Evolutionary conservation across 75 land plant genomes (phyloP), one percentile per base, ranked within the genome.

Genomic region (Ceratopteris richardii): DNA sequence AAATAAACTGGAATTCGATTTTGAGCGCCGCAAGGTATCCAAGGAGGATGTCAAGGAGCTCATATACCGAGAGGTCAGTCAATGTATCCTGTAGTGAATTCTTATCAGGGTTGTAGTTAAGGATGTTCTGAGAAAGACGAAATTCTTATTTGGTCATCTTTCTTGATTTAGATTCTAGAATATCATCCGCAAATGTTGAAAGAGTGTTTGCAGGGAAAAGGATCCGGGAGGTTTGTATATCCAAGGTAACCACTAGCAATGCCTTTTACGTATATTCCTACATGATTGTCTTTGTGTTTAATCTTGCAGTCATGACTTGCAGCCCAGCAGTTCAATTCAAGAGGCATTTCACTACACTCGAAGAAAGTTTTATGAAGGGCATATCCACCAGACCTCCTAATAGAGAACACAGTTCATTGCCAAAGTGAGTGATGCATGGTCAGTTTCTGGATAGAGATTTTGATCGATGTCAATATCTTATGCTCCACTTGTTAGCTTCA

Each of bases 311-410:
- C 51, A 29, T 14, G 10, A 9, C 54, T 31, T 57, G 27, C 71
- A 85, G 98, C 77, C 90, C 95, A 56, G 98, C 90, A 60, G 98
- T 88, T 67, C 95, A 88, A 61, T 85, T 93, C 44, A 93, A 85
- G 62, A 85, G 84, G 70, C 98, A 93, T 63, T 88, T 93, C 78
- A 82, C 93, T 37, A 80, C 70, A 41, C 88, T 91, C 39, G 97
- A 91, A 73, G 97, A 52, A 14, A 52, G 25, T 52, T 52, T 3
- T 26, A 5, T 23, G 14, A 52, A 52, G 25, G 72, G 75, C 27
- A 19, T 28, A 11, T 4, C 54, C 3, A 23, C 28, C 18, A 56
- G 40, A 43, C 54, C 79, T 65, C 87, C 79, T 51, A 95, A 85
- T 58, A 75, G 98, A 54, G 90, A 93, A 46, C 98, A 93, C 72